A percentile compares a stretch with the other conserved stretches of the same genome.
These are phyloP conservation scores for Metschnikowia similis DNA, from an alignment of 805 yeast species.

Conservation along the genomic window DNA sequence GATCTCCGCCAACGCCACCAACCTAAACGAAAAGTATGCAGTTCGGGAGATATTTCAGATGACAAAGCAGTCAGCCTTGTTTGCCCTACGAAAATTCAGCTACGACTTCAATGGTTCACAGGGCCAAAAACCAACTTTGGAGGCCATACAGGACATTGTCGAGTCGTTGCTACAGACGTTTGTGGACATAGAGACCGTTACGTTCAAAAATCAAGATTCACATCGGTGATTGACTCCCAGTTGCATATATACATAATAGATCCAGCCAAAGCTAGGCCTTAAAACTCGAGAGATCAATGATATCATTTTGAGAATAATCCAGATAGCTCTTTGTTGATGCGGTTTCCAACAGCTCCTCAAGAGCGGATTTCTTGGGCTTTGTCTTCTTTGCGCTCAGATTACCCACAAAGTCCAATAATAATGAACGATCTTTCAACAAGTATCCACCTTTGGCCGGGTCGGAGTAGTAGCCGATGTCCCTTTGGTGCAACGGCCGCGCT, in stretches of 20 bases:
- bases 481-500: constrained; percentile 81
- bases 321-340: constrained; percentile 21
- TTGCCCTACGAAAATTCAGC: constrained; percentile 36
- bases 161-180: constrained; percentile 35
- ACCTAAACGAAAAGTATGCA: constrained; percentile 30
- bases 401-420: constrained; percentile 36
- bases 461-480: constrained; percentile 76
- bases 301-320: constrained; percentile 13
- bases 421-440: constrained; percentile 40
- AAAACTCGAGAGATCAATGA: constrained; percentile 8
- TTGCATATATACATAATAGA: neutral
- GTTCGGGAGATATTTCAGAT: constrained; percentile 39
- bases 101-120: constrained; percentile 21
- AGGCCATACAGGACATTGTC: constrained; percentile 36
- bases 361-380: constrained; percentile 28
- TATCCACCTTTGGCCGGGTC: constrained; percentile 74
- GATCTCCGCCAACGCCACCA: constrained; percentile 18
- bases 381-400: constrained; percentile 9
- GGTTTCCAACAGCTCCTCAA: constrained; percentile 34
- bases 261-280: constrained; percentile 3
- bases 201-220: neutral
- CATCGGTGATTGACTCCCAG: neutral
- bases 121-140: constrained; percentile 15
- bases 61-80: constrained; percentile 36
- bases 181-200: constrained; percentile 28